Conservation (phyloP, 139 green algal genomes). For the Coelastrella sp. region DNA sequence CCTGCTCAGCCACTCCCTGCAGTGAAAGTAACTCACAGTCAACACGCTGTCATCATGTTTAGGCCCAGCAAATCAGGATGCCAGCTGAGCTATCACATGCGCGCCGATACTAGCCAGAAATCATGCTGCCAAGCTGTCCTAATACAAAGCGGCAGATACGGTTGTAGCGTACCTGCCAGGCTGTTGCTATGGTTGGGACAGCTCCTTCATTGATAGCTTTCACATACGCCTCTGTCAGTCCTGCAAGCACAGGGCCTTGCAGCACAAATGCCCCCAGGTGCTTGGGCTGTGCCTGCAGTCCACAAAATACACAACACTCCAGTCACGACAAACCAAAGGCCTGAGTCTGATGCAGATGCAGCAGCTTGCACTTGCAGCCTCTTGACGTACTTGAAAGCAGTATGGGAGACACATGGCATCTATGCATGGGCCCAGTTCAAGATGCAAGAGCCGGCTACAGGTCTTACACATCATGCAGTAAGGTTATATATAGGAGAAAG, state of each 20-base stretch:
- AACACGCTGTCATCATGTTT: neutral
- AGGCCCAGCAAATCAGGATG: neutral
- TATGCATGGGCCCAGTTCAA: neutral
- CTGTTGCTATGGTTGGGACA: slow-evolving; percentile 96
- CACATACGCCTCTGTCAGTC: slow-evolving; percentile 89
- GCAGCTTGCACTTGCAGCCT: too few species aligned
- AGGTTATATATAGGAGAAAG: too few species aligned
- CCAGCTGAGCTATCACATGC: neutral
- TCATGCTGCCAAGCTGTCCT: too few species aligned
- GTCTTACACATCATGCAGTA: too few species aligned
- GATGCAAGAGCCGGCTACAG: neutral
- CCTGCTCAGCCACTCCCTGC: slow-evolving; percentile 57
- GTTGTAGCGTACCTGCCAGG: slow-evolving; percentile 81
- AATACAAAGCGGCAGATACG: too few species aligned
- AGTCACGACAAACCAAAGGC: neutral
- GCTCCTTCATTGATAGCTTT: slow-evolving; percentile 95
- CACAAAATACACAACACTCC: neutral
- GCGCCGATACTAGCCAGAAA: neutral
- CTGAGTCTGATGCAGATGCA: too few species aligned
- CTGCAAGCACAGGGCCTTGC: slow-evolving; percentile 87
- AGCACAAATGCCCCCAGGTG: slow-evolving; percentile 67
- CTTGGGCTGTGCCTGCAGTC: slow-evolving; percentile 32
- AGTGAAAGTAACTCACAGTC: neutral
- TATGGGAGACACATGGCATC: too few species aligned
- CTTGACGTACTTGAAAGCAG: too few species aligned